Evolutionary conservation across 202 grass and related monocot species (phyloP), one percentile per base, ranked within the genome.

Genomic region (Carex arenaria): DNA sequence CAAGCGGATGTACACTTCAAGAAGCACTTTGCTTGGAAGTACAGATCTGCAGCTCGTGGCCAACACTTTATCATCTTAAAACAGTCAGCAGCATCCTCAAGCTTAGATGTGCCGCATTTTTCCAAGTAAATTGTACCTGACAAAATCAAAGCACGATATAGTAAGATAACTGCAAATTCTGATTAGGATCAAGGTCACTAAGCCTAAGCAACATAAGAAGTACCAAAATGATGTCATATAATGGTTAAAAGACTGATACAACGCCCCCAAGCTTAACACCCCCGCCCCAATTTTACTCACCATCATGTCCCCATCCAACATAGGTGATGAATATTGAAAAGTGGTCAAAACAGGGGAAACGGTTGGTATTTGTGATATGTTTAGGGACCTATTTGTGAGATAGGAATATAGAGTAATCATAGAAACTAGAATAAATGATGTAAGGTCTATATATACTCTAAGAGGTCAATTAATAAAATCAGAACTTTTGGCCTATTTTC

Each of bases 71-170:
- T 38, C 26, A 56, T 72, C 34, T 31, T 56, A 72, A 97, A 97
- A 59, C 94, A 97, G 15, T 97, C 82, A 7, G 79, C 92, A 0
- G 94, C 92, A 85, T 89, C 87, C 62, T 97, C 85, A 57, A 97
- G 85, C 20, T 68, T 93, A 32, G 87, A 90, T 76, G 49, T 85
- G 59, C 92, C 87, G 87, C 85, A 93, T 86, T 90, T 93, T 78
- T 93, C 87, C 84, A 91, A 79, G 80, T 91, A 97, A 80, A 91
- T 6, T 53, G 73, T 90, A 84, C 94, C 94, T 97, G 74, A n/a
- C 32, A 7, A 54, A 80, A 56, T 4, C 11, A 72, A 67, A 30
- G 42, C 60, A 85, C 13, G 20, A 18, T 4, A n/a, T 14, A n/a
- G 32, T 36, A 77, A 19, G 51, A 56, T 17, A 10, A 56, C 51